Evolutionary conservation across 2,329 filamentous ascomycete species (phyloP).

Genomic region (Aspergillus piperis): DNA sequence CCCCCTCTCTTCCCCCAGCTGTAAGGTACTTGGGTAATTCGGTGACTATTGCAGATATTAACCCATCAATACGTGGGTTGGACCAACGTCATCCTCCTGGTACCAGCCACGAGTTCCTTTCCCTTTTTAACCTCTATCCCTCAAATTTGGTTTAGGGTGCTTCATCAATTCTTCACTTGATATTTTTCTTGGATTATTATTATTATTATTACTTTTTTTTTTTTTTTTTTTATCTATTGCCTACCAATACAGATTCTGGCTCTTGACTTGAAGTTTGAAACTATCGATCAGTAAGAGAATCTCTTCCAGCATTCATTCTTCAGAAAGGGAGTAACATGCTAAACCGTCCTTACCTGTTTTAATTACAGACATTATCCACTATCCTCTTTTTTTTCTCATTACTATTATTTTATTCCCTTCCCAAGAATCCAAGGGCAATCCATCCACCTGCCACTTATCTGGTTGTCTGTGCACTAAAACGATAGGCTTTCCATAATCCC

Average conservation of each 20-base stretch:
- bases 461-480: conserved; percentile 14
- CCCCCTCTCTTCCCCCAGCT: background rate
- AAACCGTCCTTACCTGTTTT: background rate
- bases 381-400: background rate
- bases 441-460: background rate
- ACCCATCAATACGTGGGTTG: conserved; percentile 6
- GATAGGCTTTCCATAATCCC: conserved; percentile 19
- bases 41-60: background rate
- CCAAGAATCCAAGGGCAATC: background rate
- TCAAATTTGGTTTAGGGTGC: background rate
- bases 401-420: background rate
- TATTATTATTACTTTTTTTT: too few relatives aligned
- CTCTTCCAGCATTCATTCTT: background rate
- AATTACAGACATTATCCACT: background rate
- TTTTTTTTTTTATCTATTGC: background rate
- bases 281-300: background rate
- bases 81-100: conserved; percentile 15
- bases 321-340: background rate
- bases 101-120: conserved; percentile 14
- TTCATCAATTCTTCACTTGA: background rate
- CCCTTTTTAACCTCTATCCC: conserved; percentile 3
- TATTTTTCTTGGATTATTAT: background rate
- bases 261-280: background rate
- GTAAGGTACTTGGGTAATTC: background rate
- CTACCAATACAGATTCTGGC: background rate